Evolutionary conservation across 179 eudicot genomes (phyloP).

Genomic region (Camellia oleifera): DNA sequence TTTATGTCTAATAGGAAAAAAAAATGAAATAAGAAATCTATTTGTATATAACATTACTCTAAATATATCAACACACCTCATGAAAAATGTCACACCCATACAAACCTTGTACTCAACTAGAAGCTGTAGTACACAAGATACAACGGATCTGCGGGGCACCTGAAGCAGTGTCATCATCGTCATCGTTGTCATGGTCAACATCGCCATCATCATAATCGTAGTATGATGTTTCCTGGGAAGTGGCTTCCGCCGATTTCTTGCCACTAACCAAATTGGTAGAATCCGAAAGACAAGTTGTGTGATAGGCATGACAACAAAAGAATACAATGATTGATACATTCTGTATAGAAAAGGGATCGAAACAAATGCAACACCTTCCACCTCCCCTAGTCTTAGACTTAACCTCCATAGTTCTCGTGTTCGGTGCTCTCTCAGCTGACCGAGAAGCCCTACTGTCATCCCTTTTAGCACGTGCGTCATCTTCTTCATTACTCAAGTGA

Average conservation of each 20-base stretch:
- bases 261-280: conserved; percentile 48
- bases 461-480: conserved; percentile 62
- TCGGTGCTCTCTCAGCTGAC: conserved; percentile 40
- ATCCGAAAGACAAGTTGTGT: conserved; percentile 73
- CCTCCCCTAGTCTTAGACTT: conserved; percentile 79
- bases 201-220: conserved; percentile 53
- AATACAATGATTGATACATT: conserved; percentile 64
- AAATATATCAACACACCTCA: conserved; percentile 1
- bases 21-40: too few relatives aligned
- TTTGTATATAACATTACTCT: too few relatives aligned
- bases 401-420: conserved; percentile 55
- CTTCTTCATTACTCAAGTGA: conserved; percentile 68
- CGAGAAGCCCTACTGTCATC: conserved; percentile 43
- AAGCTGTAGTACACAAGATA: conserved; percentile 86
- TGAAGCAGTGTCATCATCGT: conserved; percentile 29
- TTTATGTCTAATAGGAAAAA: too few relatives aligned
- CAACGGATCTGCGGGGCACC: conserved; percentile 61
- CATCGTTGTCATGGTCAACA: conserved; percentile 48
- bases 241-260: conserved; percentile 36
- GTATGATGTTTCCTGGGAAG: conserved; percentile 24
- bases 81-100: neutral
- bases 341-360: conserved; percentile 86
- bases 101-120: conserved; percentile 43
- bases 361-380: conserved; percentile 88
- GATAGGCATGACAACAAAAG: conserved; percentile 94